Evolutionary conservation across 192 early-diverging fungal genomes (phyloP).

Genomic region (Mortierella hygrophila): DNA sequence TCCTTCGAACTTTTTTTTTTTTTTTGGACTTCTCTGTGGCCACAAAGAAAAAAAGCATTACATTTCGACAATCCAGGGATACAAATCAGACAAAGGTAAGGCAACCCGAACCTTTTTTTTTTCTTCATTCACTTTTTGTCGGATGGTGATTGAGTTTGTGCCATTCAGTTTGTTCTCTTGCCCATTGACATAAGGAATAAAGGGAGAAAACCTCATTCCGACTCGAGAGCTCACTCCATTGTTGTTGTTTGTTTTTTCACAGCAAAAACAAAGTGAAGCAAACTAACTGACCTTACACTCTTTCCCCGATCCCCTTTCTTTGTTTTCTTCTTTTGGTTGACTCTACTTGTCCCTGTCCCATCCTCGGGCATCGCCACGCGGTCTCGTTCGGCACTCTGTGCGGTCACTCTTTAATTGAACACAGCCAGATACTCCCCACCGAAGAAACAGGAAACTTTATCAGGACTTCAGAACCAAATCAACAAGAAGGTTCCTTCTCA

Average conservation of each 20-base stretch:
- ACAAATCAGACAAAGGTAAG: conserved; percentile 4
- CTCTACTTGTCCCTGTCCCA: not conserved
- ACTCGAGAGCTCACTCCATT: not conserved
- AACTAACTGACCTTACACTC: not conserved
- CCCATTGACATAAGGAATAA: not conserved
- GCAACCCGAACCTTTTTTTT: not conserved
- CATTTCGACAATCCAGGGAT: no score
- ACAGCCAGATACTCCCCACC: no score
- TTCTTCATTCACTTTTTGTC: not conserved
- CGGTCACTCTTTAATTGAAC: not conserved
- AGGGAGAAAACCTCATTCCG: not conserved
- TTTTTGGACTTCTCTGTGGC: no score
- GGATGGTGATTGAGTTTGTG: not conserved
- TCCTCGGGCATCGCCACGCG: not conserved
- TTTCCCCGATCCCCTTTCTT: not conserved
- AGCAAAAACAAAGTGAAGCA: not conserved
- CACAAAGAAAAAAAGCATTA: no score
- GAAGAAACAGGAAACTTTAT: not conserved
- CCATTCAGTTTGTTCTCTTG: not conserved
- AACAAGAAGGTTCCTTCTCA: not conserved
- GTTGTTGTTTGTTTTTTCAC: not conserved
- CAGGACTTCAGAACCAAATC: not conserved
- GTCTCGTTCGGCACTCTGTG: not conserved
- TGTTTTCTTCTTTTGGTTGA: not conserved
- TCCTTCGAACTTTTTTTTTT: not conserved